Evolutionary conservation across 2,329 filamentous ascomycete genomes (phyloP).

Genomic region (Cordyceps farinosa): DNA sequence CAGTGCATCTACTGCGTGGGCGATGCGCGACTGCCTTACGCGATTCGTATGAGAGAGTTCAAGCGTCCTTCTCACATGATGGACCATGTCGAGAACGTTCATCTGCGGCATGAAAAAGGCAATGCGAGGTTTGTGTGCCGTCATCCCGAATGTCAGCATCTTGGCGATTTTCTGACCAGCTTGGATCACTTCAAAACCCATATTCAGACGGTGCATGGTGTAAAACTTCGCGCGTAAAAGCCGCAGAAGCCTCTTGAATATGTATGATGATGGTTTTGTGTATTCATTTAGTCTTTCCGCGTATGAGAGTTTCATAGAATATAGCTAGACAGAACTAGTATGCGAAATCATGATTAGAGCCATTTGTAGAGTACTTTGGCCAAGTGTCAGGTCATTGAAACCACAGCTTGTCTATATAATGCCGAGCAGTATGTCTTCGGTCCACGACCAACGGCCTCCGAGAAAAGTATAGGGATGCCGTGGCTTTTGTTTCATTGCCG

Average conservation of each 20-base stretch:
- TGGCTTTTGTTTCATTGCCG: not conserved
- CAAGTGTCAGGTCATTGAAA: not conserved
- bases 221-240: too few species aligned
- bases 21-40: slow-evolving; percentile 14
- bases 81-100: slow-evolving; percentile 12
- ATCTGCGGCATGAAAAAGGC: slow-evolving; percentile 8
- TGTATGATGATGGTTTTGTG: too few species aligned
- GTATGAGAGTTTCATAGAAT: slow-evolving; percentile 10
- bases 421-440: not conserved
- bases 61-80: too few species aligned
- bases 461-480: not conserved
- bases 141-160: slow-evolving; percentile 15
- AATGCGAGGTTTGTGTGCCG: slow-evolving; percentile 13
- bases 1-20: slow-evolving; percentile 19
- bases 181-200: not conserved
- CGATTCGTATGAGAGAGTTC: not conserved
- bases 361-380: not conserved
- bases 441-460: not conserved
- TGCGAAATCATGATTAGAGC: not conserved
- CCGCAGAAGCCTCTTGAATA: too few species aligned
- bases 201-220: too few species aligned
- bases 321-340: not conserved
- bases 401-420: not conserved
- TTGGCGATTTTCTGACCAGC: not conserved
- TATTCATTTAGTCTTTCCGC: too few species aligned